Percentiles rank a stretch among this genome's conserved stretches.
Conservation (phyloP, 768 basidiomycete species). For the Ramaria sp. region DNA sequence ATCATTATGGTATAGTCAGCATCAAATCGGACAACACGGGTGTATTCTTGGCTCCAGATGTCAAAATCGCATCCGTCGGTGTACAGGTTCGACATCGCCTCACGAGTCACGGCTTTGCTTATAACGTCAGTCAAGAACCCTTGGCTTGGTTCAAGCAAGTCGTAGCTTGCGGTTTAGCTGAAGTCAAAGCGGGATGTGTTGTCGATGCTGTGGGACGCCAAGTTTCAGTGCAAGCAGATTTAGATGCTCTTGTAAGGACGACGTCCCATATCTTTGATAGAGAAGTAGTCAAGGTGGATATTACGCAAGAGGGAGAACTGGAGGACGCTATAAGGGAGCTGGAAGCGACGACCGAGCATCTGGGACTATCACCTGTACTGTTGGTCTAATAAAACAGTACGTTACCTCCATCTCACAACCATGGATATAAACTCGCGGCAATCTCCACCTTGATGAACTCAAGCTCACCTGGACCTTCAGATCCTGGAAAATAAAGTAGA, state of each 20-base stretch:
- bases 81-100: slow-evolving; percentile 92
- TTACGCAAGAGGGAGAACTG: background rate
- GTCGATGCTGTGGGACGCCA: slow-evolving; percentile 28
- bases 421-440: too few species aligned
- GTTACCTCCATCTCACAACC: too few species aligned
- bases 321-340: too few species aligned
- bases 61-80: slow-evolving; percentile 92
- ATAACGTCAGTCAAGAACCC: slow-evolving; percentile 82
- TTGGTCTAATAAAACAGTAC: too few species aligned
- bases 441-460: too few species aligned
- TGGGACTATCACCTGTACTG: too few species aligned
- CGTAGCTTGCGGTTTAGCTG: slow-evolving; percentile 82
- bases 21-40: slow-evolving; percentile 76
- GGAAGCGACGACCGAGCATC: too few species aligned
- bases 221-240: background rate
- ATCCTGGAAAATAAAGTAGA: too few species aligned
- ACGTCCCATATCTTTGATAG: too few species aligned
- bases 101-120: slow-evolving; percentile 88
- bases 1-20: slow-evolving; percentile 46
- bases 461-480: too few species aligned
- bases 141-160: slow-evolving; percentile 77
- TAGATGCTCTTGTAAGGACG: background rate
- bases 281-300: too few species aligned
- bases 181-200: slow-evolving; percentile 70
- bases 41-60: slow-evolving; percentile 68